phyloP scores from a whole-genome alignment of 352 stramenopile species.

The Pythium coloratum region DNA sequence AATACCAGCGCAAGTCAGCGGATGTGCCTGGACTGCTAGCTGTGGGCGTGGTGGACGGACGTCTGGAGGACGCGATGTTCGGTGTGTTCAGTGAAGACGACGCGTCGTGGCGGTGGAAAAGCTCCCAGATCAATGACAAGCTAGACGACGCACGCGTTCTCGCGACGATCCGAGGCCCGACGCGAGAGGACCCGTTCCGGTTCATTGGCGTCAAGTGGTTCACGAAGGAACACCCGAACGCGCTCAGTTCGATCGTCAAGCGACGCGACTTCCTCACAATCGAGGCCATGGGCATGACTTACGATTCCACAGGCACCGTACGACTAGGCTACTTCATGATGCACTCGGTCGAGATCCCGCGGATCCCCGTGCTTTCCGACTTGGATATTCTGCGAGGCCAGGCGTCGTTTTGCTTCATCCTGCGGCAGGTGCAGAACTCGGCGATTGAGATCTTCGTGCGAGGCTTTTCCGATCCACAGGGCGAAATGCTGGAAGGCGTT shows the following conservation, averaged over 20 bases:
- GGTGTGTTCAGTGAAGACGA: constrained; percentile 28
- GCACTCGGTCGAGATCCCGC: constrained; percentile 46
- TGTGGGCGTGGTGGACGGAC: constrained; percentile 23
- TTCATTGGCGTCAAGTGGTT: constrained; percentile 56
- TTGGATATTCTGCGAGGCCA: constrained; percentile 39
- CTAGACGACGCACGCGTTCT: constrained; percentile 30
- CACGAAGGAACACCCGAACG: constrained; percentile 28
- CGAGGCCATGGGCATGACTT: constrained; percentile 46
- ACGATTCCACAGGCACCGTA: constrained; percentile 36
- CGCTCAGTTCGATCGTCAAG: constrained; percentile 34
- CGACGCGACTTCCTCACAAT: constrained; percentile 50
- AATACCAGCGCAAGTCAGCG: constrained; percentile 21
- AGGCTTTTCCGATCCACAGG: constrained; percentile 42
- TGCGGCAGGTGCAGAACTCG: constrained; percentile 25
- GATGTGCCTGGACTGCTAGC: constrained; percentile 23
- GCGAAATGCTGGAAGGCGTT: constrained; percentile 33
- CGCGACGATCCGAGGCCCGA: constrained; percentile 31
- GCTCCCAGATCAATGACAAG: constrained; percentile 32
- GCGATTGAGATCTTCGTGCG: constrained; percentile 50
- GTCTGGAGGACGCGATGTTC: constrained; percentile 28
- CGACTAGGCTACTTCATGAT: constrained; percentile 53
- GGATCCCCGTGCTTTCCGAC: constrained; percentile 32
- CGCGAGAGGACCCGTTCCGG: constrained; percentile 33
- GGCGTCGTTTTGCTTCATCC: constrained; percentile 45
- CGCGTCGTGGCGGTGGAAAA: constrained; percentile 29